Evolutionary conservation across 768 basidiomycete genomes (phyloP), one percentile per base, ranked within the genome.

Genomic region (Mycena indigotica): DNA sequence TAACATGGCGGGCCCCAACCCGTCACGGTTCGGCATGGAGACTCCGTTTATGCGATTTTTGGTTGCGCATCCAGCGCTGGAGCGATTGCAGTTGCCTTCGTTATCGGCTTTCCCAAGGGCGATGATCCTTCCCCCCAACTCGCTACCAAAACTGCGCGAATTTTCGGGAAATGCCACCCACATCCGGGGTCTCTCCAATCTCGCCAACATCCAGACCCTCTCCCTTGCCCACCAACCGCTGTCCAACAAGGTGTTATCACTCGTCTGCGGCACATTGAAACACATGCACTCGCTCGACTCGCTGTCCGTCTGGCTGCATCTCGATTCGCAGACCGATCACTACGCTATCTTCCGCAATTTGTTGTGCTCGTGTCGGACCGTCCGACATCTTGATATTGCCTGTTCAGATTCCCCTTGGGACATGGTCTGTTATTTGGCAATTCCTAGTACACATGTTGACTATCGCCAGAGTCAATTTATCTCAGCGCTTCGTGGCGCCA

Each of bases 391-490:
- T 26, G 61, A 63, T 44, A 35, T 63, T 48, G 53, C 62, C 13
- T 63, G 62, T 29, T 63, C 62, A 2, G 62, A 63, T 24, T 48
- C 58, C n/a, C 62, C 62, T 4, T 63, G 57, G 62, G 62, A 60
- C 15, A 57, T 63, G 2, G 62, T 63, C 41, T 6, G 26, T 2
- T 26, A 23, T 23, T 44, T 19, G 8, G 23, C 6, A 15, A 3
- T 3, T 28, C 30, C 53, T 5, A 19, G 44, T 51, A 58, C 17
- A 62, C 40, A 49, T 44, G 32, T 10, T 32, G 60, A 58, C 53
- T 55, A n/a, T n/a, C n/a, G n/a, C n/a, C n/a, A n/a, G n/a, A n/a
- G n/a, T 19, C 58, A 63, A 44, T 63, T 63, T 41, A 57, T 46
- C 52, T 63, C 62, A 40, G 62, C 62, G 13, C 50, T 63, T 21